Conservation (phyloP, 352 stramenopile genomes). For the Aphanomyces stellatus region DNA sequence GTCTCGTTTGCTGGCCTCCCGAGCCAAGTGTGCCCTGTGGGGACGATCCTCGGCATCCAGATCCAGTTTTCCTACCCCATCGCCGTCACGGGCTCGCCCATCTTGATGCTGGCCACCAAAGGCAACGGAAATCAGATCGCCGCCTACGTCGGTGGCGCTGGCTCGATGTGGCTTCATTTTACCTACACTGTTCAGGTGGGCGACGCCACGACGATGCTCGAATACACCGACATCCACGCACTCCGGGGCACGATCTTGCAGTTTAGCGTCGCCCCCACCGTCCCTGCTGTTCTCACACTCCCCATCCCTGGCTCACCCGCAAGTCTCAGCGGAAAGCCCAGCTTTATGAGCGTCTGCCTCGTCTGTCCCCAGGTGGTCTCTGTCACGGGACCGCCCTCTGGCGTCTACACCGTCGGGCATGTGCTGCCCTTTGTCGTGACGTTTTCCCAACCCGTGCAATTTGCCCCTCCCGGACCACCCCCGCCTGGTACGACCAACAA, state of each 20-base stretch:
- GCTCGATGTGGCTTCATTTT: constrained; percentile 41
- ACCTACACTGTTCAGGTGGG: constrained; percentile 37
- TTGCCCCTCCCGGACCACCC: not conserved
- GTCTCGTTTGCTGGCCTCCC: constrained; percentile 22
- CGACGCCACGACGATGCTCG: constrained; percentile 40
- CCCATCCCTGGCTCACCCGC: constrained; percentile 31
- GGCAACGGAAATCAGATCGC: constrained; percentile 29
- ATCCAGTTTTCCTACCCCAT: constrained; percentile 51
- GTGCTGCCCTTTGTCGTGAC: constrained; percentile 37
- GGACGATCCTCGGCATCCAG: constrained; percentile 31
- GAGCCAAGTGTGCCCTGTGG: constrained; percentile 28
- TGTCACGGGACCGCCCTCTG: constrained; percentile 38
- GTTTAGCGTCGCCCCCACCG: constrained; percentile 33
- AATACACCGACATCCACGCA: constrained; percentile 36
- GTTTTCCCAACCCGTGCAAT: constrained; percentile 43
- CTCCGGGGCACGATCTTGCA: constrained; percentile 43
- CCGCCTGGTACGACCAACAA: not conserved
- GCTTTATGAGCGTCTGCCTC: constrained; percentile 35
- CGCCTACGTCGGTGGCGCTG: constrained; percentile 39
- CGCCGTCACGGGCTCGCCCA: constrained; percentile 20
- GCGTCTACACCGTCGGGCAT: constrained; percentile 51
- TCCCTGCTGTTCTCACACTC: constrained; percentile 34
- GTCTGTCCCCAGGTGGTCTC: constrained; percentile 35
- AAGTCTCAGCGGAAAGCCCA: constrained; percentile 36
- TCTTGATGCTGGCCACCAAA: constrained; percentile 35